A percentile compares a stretch with the other conserved stretches of the same genome.
These are phyloP conservation scores for Leishmania arabica DNA, from an alignment of 208 protist species.

Conservation along the genomic window DNA sequence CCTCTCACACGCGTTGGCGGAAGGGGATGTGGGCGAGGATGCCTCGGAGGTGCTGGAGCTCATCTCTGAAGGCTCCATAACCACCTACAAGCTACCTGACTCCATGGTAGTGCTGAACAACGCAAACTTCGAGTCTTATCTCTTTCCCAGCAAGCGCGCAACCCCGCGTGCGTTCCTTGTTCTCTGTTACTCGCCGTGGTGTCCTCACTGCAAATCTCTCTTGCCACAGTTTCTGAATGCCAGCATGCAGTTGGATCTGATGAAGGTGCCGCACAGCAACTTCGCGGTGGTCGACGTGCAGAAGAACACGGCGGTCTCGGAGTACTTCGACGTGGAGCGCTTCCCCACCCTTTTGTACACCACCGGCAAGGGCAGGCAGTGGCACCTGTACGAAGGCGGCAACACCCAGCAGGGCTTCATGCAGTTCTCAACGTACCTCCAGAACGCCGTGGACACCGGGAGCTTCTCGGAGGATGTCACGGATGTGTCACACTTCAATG, in stretches of 20 bases:
- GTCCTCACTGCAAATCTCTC: conserved; percentile 74
- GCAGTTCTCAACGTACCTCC: conserved; percentile 60
- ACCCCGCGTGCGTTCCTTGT: conserved; percentile 62
- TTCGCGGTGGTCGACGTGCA: conserved; percentile 70
- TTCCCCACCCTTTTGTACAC: conserved; percentile 87
- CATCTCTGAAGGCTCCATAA: conserved; percentile 23
- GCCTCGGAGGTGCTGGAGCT: conserved; percentile 24
- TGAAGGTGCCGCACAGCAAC: conserved; percentile 25
- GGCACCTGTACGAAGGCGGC: conserved; percentile 59
- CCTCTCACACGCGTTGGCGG: conserved; percentile 3
- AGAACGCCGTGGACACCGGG: conserved; percentile 43
- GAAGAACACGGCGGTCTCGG: conserved; percentile 38
- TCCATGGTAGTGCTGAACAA: conserved; percentile 43
- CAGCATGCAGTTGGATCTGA: conserved; percentile 38
- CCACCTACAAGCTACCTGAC: conserved; percentile 35
- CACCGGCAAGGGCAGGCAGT: conserved; percentile 51
- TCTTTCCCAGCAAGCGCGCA: conserved; percentile 47
- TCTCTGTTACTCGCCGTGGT: conserved; percentile 87
- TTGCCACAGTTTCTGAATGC: conserved; percentile 78
- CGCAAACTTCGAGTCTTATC: conserved; percentile 64
- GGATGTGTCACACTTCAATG: conserved; percentile 34
- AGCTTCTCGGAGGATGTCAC: conserved; percentile 73
- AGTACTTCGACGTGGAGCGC: conserved; percentile 54
- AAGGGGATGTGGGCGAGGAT: conserved; percentile 25
- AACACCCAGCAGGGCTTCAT: conserved; percentile 58